Evolutionary conservation across 2,329 filamentous ascomycete genomes (phyloP).

Genomic region (Botryotinia globosa): DNA sequence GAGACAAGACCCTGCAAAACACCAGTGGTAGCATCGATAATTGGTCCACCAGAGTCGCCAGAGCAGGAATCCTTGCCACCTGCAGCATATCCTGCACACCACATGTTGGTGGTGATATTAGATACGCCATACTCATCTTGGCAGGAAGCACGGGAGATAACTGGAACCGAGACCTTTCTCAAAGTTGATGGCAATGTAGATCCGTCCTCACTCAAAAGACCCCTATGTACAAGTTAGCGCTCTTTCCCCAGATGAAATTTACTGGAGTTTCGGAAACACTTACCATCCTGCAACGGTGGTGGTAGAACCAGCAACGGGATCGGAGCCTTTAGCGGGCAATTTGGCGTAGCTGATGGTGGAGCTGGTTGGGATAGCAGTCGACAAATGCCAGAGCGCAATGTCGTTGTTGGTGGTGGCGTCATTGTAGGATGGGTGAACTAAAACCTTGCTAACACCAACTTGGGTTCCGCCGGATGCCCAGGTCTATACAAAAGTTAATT

Average conservation of each 20-base stretch:
- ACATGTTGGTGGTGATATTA: conserved; percentile 25
- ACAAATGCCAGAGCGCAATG: conserved; percentile 29
- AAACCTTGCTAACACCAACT: conserved; percentile 22
- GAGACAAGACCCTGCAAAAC: conserved; percentile 27
- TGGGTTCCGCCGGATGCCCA: conserved; percentile 27
- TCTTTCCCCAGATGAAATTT: background rate
- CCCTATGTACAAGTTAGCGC: background rate
- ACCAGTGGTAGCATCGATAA: conserved; percentile 26
- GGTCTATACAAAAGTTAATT: conserved; percentile 21
- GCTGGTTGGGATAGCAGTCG: conserved; percentile 22
- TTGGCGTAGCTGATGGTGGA: conserved; percentile 27
- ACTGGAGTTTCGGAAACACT: conserved; percentile 19
- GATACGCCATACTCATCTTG: conserved; percentile 24
- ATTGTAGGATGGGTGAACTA: conserved; percentile 27
- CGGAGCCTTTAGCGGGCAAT: conserved; percentile 25
- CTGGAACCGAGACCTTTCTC: conserved; percentile 27
- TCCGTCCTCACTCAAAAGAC: conserved; percentile 18
- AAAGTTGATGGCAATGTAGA: conserved; percentile 23
- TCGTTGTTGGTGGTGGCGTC: conserved; percentile 20
- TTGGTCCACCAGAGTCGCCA: conserved; percentile 30
- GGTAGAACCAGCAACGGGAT: conserved; percentile 23
- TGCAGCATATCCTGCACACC: conserved; percentile 28
- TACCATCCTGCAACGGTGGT: conserved; percentile 21
- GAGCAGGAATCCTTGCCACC: conserved; percentile 31
- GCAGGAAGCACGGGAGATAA: conserved; percentile 26